Evolutionary conservation across 192 early-diverging fungal genomes (phyloP).

Genomic region (Allomyces javanicus): DNA sequence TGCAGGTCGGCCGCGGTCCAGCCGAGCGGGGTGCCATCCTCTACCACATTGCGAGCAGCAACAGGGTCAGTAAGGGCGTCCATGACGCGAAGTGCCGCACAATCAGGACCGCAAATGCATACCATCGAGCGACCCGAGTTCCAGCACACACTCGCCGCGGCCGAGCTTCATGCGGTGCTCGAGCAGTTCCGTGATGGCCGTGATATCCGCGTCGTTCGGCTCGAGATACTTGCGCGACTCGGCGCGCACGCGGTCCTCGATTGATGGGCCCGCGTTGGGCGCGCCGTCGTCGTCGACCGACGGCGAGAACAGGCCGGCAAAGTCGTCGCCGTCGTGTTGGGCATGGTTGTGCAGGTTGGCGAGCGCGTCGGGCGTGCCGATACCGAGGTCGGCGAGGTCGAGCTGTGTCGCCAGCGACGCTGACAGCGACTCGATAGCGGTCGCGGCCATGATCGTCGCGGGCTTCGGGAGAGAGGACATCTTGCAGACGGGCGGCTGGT

Average conservation of each 20-base stretch:
- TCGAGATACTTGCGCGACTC: neutral
- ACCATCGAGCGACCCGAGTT: neutral
- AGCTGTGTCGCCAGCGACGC: neutral
- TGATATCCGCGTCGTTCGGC: neutral
- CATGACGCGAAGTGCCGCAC: too few relatives aligned
- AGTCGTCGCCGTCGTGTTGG: neutral
- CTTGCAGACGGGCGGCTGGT: neutral
- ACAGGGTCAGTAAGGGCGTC: too few relatives aligned
- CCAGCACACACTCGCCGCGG: neutral
- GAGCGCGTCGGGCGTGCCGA: neutral
- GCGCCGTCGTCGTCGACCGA: neutral
- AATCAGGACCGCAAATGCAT: too few relatives aligned
- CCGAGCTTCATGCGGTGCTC: neutral
- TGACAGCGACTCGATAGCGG: neutral
- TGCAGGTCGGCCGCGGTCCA: conserved; percentile 13
- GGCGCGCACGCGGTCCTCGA: neutral
- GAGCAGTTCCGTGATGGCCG: neutral
- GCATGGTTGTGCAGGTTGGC: neutral
- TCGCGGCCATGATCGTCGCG: neutral
- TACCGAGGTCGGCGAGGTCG: neutral
- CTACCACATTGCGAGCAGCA: neutral
- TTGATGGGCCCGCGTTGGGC: neutral
- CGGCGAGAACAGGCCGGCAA: neutral
- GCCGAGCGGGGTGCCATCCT: neutral
- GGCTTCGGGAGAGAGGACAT: neutral